Percentiles rank a stretch among this genome's conserved stretches.
phyloP scores from a whole-genome alignment of 345 rosid genomes.

The Citrus trifoliata region DNA sequence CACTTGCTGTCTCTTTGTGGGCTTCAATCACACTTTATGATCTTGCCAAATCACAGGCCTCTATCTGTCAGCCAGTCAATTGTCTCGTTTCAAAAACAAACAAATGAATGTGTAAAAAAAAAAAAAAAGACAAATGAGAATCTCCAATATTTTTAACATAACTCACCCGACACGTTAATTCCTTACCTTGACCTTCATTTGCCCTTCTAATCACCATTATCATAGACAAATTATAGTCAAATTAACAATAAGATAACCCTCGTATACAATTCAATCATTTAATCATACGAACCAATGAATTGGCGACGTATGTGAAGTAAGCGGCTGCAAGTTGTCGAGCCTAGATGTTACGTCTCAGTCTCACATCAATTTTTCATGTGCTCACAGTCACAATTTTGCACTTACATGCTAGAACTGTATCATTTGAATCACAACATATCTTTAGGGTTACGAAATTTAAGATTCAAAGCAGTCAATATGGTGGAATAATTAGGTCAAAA shows the following conservation, averaged over 20 bases:
- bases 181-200: conserved; percentile 9
- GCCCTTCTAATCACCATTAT: conserved; percentile 7
- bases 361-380: not conserved
- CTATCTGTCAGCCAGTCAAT: conserved; percentile 36
- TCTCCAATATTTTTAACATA: conserved; percentile 8
- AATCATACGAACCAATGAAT: conserved; percentile 20
- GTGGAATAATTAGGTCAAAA: not conserved
- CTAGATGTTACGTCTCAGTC: conserved; percentile 1
- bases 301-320: not conserved
- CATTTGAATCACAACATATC: not conserved
- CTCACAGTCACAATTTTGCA: not conserved
- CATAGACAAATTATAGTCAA: not conserved
- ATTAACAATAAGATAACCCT: not conserved
- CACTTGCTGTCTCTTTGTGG: conserved; percentile 54
- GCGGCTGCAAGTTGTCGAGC: not conserved
- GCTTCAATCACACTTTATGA: conserved; percentile 53
- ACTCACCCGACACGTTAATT: conserved; percentile 6
- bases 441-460: not conserved
- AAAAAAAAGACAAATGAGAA: conserved; percentile 16
- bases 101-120: not conserved
- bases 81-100: conserved; percentile 33
- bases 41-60: conserved; percentile 37
- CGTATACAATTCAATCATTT: not conserved
- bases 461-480: not conserved
- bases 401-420: not conserved